phyloP scores from a whole-genome alignment of 2,329 filamentous ascomycete species.

The Blumeria hordei region DNA sequence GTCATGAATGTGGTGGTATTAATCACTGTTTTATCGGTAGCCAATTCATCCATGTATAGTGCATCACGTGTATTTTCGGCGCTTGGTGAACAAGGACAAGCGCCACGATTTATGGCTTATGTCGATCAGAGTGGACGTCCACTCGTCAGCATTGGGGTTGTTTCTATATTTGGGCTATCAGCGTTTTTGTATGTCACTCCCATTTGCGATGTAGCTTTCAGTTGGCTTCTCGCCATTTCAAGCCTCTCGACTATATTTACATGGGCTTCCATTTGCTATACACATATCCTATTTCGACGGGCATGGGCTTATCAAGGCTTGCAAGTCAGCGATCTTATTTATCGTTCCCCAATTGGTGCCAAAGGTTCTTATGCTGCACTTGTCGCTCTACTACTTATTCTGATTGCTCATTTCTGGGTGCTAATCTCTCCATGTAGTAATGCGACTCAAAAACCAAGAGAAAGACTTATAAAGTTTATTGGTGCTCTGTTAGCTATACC shows the following conservation, averaged over 20 bases:
- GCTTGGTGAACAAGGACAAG: constrained; percentile 69
- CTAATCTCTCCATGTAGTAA: constrained; percentile 48
- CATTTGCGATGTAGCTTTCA: constrained; percentile 33
- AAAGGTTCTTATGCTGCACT: constrained; percentile 38
- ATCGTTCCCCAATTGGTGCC: constrained; percentile 32
- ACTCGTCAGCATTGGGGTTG: constrained; percentile 42
- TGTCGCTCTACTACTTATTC: constrained; percentile 22
- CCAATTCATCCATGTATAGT: constrained; percentile 79
- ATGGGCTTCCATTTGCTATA: constrained; percentile 62
- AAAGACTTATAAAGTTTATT: constrained; percentile 45
- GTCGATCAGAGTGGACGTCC: constrained; percentile 65
- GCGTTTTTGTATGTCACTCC: constrained; percentile 48
- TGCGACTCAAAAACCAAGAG: constrained; percentile 18
- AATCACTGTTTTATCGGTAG: constrained; percentile 71
- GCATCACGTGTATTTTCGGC: constrained; percentile 76
- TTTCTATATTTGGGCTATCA: constrained; percentile 44
- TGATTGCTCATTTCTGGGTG: constrained; percentile 43
- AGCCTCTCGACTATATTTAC: constrained; percentile 54
- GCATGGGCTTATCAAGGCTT: constrained; percentile 45
- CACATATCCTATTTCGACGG: constrained; percentile 71
- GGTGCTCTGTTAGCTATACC: constrained; percentile 45
- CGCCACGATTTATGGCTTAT: constrained; percentile 53
- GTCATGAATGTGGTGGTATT: constrained; percentile 90
- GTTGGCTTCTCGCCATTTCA: constrained; percentile 57
- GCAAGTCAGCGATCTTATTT: constrained; percentile 36